Conservation (phyloP, 805 yeast species). For the Ogataea nakhonphanomensis region DNA sequence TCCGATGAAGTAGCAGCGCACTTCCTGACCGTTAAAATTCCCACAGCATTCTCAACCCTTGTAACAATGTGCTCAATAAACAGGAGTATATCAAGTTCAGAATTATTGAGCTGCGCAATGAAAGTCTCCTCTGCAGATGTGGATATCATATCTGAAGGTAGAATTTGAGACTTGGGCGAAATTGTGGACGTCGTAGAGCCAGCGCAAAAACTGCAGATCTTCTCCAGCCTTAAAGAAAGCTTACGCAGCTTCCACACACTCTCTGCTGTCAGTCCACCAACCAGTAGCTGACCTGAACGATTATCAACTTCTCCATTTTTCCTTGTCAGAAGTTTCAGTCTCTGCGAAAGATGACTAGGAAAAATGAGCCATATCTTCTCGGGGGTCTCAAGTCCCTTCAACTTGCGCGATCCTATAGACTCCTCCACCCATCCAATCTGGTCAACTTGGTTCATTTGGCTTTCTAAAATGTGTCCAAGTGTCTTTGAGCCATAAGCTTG, state of each 20-base stretch:
- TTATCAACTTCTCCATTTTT: slow-evolving; percentile 34
- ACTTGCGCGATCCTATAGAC: slow-evolving; percentile 78
- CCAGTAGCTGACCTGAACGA: slow-evolving; percentile 24
- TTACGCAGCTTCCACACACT: slow-evolving; percentile 43
- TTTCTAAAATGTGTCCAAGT: slow-evolving; percentile 45
- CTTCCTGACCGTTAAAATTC: slow-evolving; percentile 43
- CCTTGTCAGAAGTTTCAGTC: slow-evolving; percentile 44
- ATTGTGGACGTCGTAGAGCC: slow-evolving; percentile 24
- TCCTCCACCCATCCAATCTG: slow-evolving; percentile 66
- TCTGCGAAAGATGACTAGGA: slow-evolving; percentile 59
- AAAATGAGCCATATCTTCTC: slow-evolving; percentile 78
- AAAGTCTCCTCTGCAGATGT: slow-evolving; percentile 19
- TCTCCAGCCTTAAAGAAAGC: slow-evolving; percentile 55
- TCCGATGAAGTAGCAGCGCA: slow-evolving; percentile 9
- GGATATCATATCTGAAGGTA: slow-evolving; percentile 17
- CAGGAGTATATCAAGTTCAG: slow-evolving; percentile 45
- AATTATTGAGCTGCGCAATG: slow-evolving; percentile 11
- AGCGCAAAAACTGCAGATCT: slow-evolving; percentile 47
- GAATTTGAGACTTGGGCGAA: neutral
- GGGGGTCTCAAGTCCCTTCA: slow-evolving; percentile 93
- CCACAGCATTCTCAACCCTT: slow-evolving; percentile 61
- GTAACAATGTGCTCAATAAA: slow-evolving; percentile 65
- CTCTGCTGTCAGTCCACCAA: slow-evolving; percentile 31
- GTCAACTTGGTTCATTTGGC: slow-evolving; percentile 60
- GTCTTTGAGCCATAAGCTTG: slow-evolving; percentile 42